Conservation (phyloP, 139 green algal genomes). For the Picochlorum sp. region DNA sequence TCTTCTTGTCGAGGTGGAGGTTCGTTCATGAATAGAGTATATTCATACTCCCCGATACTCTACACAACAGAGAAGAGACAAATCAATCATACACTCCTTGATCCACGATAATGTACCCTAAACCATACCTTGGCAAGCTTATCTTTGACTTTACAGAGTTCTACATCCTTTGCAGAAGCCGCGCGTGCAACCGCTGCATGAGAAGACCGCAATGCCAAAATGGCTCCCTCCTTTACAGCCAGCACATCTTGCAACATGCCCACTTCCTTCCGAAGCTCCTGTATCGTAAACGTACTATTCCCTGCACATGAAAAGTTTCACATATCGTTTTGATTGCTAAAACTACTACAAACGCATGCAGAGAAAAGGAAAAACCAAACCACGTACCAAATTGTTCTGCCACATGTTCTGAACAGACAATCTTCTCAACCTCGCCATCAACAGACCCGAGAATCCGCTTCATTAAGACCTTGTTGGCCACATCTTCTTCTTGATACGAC, state of each 20-base stretch:
- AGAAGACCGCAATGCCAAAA: neutral
- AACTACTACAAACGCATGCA: no score
- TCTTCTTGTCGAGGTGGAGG: neutral
- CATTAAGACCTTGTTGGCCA: constrained; percentile 13
- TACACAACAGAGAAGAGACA: neutral
- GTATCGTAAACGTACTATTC: neutral
- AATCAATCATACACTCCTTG: no score
- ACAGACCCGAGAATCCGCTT: constrained; percentile 2
- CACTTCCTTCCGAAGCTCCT: neutral
- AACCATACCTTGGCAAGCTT: neutral
- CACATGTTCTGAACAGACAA: constrained; percentile 25
- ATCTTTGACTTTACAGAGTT: neutral
- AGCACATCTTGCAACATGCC: neutral
- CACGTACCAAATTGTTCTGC: neutral
- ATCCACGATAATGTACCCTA: neutral
- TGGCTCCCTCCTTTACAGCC: constrained; percentile 8
- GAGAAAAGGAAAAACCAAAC: no score
- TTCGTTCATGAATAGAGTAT: constrained; percentile 10
- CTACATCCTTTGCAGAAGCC: neutral
- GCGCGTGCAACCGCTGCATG: neutral
- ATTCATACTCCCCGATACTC: constrained; percentile 13
- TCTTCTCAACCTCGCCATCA: constrained; percentile 13
- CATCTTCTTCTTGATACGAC: constrained; percentile 9
- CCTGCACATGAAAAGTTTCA: neutral
- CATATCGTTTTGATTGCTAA: no score